phyloP scores from a whole-genome alignment of 75 land plant species.

The Pseudotsuga menziesii region DNA sequence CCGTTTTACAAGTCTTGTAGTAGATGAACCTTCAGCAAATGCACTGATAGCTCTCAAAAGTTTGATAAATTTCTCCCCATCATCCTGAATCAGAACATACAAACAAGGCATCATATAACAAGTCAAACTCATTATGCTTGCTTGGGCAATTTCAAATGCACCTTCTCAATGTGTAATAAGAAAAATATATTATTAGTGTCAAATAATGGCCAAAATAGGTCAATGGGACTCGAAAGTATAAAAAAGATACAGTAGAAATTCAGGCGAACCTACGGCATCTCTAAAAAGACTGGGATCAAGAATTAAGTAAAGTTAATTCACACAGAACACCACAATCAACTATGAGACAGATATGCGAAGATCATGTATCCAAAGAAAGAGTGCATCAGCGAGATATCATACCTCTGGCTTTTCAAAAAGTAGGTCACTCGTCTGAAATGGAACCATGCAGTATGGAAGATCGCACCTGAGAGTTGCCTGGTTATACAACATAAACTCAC shows the following conservation, averaged over 20 bases:
- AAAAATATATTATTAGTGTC: no score
- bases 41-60: conserved; percentile 56
- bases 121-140: not conserved
- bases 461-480: conserved; percentile 64
- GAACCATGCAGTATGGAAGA: conserved; percentile 71
- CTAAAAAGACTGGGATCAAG: not conserved
- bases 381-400: not conserved
- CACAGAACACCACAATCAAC: not conserved
- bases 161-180: not conserved
- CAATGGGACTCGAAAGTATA: no score
- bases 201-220: no score
- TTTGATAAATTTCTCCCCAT: conserved; percentile 54
- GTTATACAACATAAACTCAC: not conserved
- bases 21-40: conserved; percentile 61
- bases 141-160: not conserved
- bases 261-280: no score
- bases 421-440: conserved; percentile 45
- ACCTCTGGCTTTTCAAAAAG: conserved; percentile 58
- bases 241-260: no score
- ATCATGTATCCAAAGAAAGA: not conserved
- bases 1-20: conserved; percentile 41
- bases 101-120: not conserved
- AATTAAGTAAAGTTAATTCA: not conserved
- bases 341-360: not conserved
- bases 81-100: conserved; percentile 29